Evolutionary conservation across 1,284 basidiomycete genomes (phyloP).

Genomic region (Filobasidium uniguttulatum): DNA sequence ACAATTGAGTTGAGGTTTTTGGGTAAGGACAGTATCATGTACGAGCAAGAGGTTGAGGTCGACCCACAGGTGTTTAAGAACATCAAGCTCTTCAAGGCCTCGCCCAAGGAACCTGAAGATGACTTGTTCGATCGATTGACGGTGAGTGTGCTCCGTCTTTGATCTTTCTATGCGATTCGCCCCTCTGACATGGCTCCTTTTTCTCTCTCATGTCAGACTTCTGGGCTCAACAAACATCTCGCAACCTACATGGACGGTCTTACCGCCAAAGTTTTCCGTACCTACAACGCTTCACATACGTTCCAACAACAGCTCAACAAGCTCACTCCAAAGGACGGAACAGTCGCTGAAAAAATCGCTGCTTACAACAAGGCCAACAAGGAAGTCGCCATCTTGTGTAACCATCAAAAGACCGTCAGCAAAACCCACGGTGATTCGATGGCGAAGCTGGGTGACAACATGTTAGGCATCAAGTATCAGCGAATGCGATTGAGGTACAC

Average conservation of each 20-base stretch:
- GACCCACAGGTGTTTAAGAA: conserved; percentile 83
- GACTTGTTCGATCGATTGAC: conserved; percentile 85
- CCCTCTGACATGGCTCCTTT: conserved; percentile 6
- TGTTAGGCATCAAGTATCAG: conserved; percentile 75
- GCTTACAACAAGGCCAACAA: conserved; percentile 93
- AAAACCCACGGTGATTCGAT: conserved; percentile 84
- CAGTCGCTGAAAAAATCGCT: conserved; percentile 80
- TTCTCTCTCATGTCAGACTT: conserved; percentile 54
- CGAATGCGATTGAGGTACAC: conserved; percentile 78
- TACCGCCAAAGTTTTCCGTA: conserved; percentile 97
- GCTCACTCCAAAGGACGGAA: conserved; percentile 54
- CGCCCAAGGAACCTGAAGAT: conserved; percentile 76
- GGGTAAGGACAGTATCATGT: conserved; percentile 94
- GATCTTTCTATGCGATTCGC: conserved; percentile 7
- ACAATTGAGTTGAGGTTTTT: conserved; percentile 82
- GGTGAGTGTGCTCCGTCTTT: conserved; percentile 41
- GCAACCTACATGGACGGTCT: conserved; percentile 86
- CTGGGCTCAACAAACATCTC: conserved; percentile 75
- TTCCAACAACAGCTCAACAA: conserved; percentile 78
- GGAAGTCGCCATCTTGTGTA: conserved; percentile 87
- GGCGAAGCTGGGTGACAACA: conserved; percentile 81
- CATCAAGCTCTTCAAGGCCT: conserved; percentile 73
- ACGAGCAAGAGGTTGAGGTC: conserved; percentile 77
- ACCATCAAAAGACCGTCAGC: conserved; percentile 86
- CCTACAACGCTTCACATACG: conserved; percentile 88